phyloP scores from a whole-genome alignment of 2,329 filamentous ascomycete genomes.

The Hypoxylon sp. region DNA sequence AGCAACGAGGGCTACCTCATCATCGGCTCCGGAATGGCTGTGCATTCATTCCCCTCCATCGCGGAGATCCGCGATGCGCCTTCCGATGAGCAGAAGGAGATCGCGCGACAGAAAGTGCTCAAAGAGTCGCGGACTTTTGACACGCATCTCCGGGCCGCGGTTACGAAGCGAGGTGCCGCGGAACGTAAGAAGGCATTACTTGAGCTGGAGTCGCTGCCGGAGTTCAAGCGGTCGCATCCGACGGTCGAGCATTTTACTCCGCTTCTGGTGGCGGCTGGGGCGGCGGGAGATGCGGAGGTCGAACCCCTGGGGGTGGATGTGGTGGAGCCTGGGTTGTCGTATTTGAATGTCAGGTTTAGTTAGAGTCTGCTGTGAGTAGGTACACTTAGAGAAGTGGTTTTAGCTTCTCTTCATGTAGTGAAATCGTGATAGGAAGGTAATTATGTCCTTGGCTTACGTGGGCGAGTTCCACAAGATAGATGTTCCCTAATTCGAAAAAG shows the following conservation, averaged over 20 bases:
- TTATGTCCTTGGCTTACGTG: not conserved
- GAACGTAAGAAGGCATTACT: constrained; percentile 38
- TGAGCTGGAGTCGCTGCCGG: constrained; percentile 35
- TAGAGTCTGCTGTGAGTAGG: not conserved
- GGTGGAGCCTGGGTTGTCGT: constrained; percentile 47
- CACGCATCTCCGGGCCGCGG: constrained; percentile 34
- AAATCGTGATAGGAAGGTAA: not conserved
- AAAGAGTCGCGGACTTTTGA: constrained; percentile 44
- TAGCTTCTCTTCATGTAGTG: not conserved
- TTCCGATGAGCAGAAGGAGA: constrained; percentile 29
- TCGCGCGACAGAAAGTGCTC: constrained; percentile 32
- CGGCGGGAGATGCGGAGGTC: constrained; percentile 39
- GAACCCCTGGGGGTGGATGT: constrained; percentile 42
- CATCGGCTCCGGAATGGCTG: constrained; percentile 45
- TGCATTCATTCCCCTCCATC: constrained; percentile 46
- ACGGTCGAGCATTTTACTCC: constrained; percentile 48
- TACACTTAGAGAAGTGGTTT: not conserved
- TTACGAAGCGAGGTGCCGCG: constrained; percentile 30
- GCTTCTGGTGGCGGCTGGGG: constrained; percentile 45
- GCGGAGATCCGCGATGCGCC: constrained; percentile 33
- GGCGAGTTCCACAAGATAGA: not conserved
- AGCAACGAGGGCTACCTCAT: constrained; percentile 44
- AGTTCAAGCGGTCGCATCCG: constrained; percentile 45
- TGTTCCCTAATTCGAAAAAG: not conserved
- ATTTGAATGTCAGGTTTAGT: constrained; percentile 46